Base-by-base conservation (phyloP, 345 rosid species). In the Boechera retrofracta region DNA sequence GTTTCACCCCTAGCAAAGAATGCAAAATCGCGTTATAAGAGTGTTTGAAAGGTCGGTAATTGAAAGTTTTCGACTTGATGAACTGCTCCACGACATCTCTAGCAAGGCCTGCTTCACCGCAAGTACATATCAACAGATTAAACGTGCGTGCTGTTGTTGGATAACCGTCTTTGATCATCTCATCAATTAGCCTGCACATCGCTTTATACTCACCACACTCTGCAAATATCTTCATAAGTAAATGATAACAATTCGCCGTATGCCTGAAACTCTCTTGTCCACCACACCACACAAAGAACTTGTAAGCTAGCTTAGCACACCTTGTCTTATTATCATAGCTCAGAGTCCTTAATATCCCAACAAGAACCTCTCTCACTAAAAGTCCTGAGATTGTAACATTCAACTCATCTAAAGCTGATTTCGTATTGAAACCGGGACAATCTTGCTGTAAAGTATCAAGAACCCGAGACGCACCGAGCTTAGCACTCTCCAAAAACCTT, bases 171-270 rank as follows among this genome's bases (percentile, higher is more conserved):
- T 88, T 87, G 18, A 83, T 80, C 99, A 92, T 95, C 82, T 95
- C 98, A 75, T 92, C 97, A 1, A 86, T 87, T 9, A 92, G 79
- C 73, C 93, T 87, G 84, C 97, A 88, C 94, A 95, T 95, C 21
- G 98, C 90, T 87, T 83, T 90, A 79, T 80, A 89, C 82, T 90
- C 97, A 29, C 86, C 91, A 58, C 94, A 87, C 7, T 87, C 89
- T 4, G 97, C 88, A 74, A 89, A 85, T 45, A 90, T 87, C 82
- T 90, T 88, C 98, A 95, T 89, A 71, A 92, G 85, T 64, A 85
- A 79, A 83, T 92, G 90, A 77, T 90, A 92, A 0, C 85, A 36
- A 70, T 85, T 83, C 0, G 84, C 77, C 0, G 97, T 87, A 80
- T 90, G 97, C 83, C 76, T 86, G 71, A 84, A 89, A 68, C 75